These are phyloP conservation scores for Populus trichocarpa DNA, from an alignment of 441 rosid genomes.

Conservation along the genomic window DNA sequence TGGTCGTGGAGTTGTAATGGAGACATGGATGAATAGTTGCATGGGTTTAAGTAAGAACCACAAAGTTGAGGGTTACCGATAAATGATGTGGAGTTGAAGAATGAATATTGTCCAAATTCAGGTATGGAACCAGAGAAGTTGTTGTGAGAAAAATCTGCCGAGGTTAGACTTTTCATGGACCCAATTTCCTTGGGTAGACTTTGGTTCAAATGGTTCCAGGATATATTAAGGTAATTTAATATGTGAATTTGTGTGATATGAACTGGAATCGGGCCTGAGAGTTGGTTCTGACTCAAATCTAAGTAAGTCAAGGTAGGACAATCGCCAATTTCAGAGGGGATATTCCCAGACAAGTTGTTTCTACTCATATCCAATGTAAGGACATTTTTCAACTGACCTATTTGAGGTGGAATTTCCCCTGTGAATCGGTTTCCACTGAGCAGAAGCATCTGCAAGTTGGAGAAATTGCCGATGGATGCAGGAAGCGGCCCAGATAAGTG, in stretches of 20 bases:
- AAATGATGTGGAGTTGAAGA: conserved; percentile 79
- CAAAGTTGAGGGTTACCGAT: conserved; percentile 73
- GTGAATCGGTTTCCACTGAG: conserved; percentile 54
- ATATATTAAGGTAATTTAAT: conserved; percentile 69
- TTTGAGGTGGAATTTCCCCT: conserved; percentile 54
- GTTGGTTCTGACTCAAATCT: conserved; percentile 82
- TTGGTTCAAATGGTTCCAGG: conserved; percentile 63
- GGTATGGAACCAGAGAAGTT: conserved; percentile 76
- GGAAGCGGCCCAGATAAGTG: conserved; percentile 65
- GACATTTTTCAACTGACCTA: conserved; percentile 54
- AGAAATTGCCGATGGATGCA: conserved; percentile 52
- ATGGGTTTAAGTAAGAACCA: conserved; percentile 47
- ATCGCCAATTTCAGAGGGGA: conserved; percentile 61
- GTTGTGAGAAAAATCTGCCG: conserved; percentile 81
- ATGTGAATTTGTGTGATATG: conserved; percentile 59
- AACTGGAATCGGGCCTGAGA: conserved; percentile 66
- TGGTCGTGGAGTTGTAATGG: conserved; percentile 32
- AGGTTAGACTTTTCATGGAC: conserved; percentile 67
- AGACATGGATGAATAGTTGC: conserved; percentile 42
- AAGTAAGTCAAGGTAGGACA: conserved; percentile 55
- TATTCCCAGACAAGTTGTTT: conserved; percentile 59
- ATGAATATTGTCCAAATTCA: conserved; percentile 64
- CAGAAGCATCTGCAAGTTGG: conserved; percentile 60
- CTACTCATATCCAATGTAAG: conserved; percentile 61
- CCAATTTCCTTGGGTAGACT: conserved; percentile 61